Base-by-base conservation (phyloP, 495 filamentous ascomycete species). In the Daldinia caldariorum region DNA sequence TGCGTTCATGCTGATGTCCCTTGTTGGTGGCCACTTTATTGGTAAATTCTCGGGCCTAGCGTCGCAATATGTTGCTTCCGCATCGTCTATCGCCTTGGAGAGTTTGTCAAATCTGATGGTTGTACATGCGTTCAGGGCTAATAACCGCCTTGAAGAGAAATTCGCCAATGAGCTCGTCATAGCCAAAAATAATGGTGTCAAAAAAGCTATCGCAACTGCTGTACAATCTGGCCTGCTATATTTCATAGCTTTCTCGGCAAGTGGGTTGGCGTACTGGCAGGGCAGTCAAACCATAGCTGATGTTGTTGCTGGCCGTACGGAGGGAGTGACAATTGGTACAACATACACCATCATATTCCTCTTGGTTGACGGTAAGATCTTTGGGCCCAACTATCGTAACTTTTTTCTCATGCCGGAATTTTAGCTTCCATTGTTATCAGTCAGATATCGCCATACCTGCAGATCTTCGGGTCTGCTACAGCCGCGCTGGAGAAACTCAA, bases 191-290 rank as follows among this genome's bases (percentile, higher is more conserved):
- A 80, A 82, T 37, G 87, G 87, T 0, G 66, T 88, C 14, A 88
- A 86, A 63, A 91, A 90, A 72, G 85, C 86, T 4, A 64, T 83
- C 1, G 86, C 85, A 0, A 79, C 84, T n/a, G 89, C 85, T 10
- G 76, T 86, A 1, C 87, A 90, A 61, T 82, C 87, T n/a, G 88
- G 89, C n/a, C 67, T 88, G 18, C 74, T 91, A 20, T 91, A 90
- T 66, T 90, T 91, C 63, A 84, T 90, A 61, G 86, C 86, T 7
- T 90, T 87, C 66, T 81, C 85, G 13, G 89, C 86, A 3, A 89
- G 89, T 70, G 89, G 84, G 41, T 76, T 91, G 16, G 89, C 89
- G 1, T 91, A 89, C 63, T 91, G 87, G 87, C 85, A 90, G 69
- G 89, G 88, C 16, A 85, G 84, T 64, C 77, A 75, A 39, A 79